Evolutionary conservation across 192 early-diverging fungal genomes (phyloP).

Genomic region (Obelidium mucronatum): DNA sequence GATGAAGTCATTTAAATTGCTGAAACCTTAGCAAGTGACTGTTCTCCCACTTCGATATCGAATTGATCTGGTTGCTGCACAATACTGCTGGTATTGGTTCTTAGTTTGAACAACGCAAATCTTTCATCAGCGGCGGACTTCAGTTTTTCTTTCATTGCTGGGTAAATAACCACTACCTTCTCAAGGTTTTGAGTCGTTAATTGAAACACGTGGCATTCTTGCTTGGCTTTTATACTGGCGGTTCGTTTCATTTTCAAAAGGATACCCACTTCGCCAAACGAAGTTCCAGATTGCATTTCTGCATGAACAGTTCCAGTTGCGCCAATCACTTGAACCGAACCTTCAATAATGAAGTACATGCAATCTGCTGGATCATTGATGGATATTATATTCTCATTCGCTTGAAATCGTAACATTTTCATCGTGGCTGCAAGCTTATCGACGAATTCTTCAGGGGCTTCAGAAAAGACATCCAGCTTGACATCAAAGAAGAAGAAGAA

Average conservation of each 20-base stretch:
- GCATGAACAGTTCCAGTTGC: slow-evolving; percentile 43
- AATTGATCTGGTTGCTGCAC: slow-evolving; percentile 31
- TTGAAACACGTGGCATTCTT: slow-evolving; percentile 52
- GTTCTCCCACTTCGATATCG: slow-evolving; percentile 52
- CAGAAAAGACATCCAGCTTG: slow-evolving; percentile 48
- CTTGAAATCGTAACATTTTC: slow-evolving; percentile 29
- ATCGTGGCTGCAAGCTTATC: slow-evolving; percentile 42
- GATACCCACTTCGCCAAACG: slow-evolving; percentile 63
- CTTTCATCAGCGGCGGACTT: slow-evolving; percentile 52
- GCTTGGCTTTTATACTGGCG: slow-evolving; percentile 52
- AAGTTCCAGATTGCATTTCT: slow-evolving; percentile 47
- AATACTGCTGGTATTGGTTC: slow-evolving; percentile 6
- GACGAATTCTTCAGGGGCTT: slow-evolving; percentile 43
- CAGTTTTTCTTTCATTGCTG: slow-evolving; percentile 47
- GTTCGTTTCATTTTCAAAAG: slow-evolving; percentile 54
- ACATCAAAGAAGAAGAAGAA: slow-evolving; percentile 1
- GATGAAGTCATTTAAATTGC: background rate
- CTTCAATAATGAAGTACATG: slow-evolving; percentile 55
- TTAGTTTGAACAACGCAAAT: slow-evolving; percentile 38
- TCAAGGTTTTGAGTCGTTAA: slow-evolving; percentile 46
- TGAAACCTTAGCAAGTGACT: slow-evolving; percentile 48
- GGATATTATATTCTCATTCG: slow-evolving; percentile 43
- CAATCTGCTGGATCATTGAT: slow-evolving; percentile 46
- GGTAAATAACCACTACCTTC: slow-evolving; percentile 41
- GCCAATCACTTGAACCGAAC: slow-evolving; percentile 49